Base-by-base conservation (phyloP, 768 basidiomycete genomes). In the Calocera viscosa region DNA sequence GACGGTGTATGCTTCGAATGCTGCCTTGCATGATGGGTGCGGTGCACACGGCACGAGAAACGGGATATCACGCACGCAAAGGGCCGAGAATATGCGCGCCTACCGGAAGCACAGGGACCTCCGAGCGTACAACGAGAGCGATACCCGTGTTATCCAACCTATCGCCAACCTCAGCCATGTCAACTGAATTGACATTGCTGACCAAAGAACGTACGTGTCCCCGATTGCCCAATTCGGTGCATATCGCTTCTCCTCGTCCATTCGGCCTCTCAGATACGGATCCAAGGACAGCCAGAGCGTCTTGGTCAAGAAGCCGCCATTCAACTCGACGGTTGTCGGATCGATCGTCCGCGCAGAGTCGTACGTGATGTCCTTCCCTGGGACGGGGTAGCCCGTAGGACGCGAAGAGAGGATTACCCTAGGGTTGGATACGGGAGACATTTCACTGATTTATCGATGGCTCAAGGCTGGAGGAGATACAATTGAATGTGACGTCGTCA, bases 271-370 rank as follows among this genome's bases (percentile, higher is more conserved):
- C 67, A 81, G 24, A 68, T 80, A 81, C 0, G 82, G 82, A 64
- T 83, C 83, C 41, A 83, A 70, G 19, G 78, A 79, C 19, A 83
- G 69, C 3, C 76, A 77, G 19, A 86, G 77, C 0, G 78, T 78
- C 72, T 85, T 85, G 70, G 84, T 49, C 10, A 86, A 71, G 65
- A 83, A 71, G 0, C 82, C 81, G 0, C 81, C 81, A n/a, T 82
- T 72, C 47, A 83, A 71, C 1, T 78, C 72, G 0, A 78, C 78
- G 34, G 71, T 78, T 19, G 83, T 81, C 22, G 80, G 70, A 69
- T 85, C 84, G 70, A 86, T 84, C 0, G 75, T 79, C 65, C 79
- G 71, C 0, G 74, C 77, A 2, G 67, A 74, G 67, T 84, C 82
- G 67, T 81, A 78, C 0, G 79, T 70, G 1, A 79, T 78, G 5